Evolutionary conservation across 2,329 filamentous ascomycete genomes (phyloP).

Genomic region (Calonectria henricotiae): DNA sequence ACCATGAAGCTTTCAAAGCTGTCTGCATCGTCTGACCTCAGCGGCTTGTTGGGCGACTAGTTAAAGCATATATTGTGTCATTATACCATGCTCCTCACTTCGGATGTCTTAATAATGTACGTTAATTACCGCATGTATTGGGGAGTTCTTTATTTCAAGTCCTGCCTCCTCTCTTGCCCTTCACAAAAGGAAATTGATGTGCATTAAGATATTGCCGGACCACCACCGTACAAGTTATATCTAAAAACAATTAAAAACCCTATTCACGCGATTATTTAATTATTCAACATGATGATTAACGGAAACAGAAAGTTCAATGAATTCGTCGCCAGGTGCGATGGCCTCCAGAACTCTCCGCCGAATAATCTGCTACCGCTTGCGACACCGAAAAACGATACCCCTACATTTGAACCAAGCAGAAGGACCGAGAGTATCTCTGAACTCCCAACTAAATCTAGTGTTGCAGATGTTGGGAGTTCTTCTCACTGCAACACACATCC

Average conservation of each 20-base stretch:
- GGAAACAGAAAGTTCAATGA: neutral
- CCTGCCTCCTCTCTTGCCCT: too few relatives aligned
- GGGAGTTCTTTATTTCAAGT: neutral
- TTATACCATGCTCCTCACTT: too few relatives aligned
- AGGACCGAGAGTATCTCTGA: neutral
- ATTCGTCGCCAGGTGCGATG: neutral
- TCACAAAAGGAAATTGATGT: neutral
- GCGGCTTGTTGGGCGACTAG: neutral
- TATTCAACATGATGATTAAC: neutral
- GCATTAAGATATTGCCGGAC: neutral
- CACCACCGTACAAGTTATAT: too few relatives aligned
- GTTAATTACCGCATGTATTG: too few relatives aligned
- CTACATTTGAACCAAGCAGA: too few relatives aligned
- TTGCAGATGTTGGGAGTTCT: neutral
- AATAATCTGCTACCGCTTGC: too few relatives aligned
- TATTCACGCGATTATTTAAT: neutral
- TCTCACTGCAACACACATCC: neutral
- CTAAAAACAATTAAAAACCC: neutral
- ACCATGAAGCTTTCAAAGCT: neutral
- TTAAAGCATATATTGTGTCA: too few relatives aligned
- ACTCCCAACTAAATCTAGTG: neutral
- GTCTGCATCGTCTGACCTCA: neutral
- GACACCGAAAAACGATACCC: neutral
- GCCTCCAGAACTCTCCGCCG: neutral
- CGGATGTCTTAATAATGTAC: too few relatives aligned